Evolutionary conservation across 2,329 filamentous ascomycete species (phyloP).

Genomic region (Dactylellina drechsleri): DNA sequence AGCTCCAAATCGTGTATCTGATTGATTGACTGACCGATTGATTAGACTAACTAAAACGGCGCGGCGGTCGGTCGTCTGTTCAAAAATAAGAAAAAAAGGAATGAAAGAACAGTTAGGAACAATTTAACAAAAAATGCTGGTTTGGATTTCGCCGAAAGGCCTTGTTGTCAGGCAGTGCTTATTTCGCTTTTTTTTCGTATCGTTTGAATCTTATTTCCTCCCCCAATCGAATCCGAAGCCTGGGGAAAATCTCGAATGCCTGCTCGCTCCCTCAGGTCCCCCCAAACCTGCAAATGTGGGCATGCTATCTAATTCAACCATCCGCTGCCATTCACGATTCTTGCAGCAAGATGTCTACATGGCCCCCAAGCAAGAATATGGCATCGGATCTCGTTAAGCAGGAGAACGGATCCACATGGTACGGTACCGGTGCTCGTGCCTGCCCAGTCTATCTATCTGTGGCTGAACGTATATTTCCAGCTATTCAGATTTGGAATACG

Average conservation of each 20-base stretch:
- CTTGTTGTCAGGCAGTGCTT: conserved; percentile 1
- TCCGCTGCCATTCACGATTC: too few relatives aligned
- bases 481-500: conserved; percentile 10
- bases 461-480: conserved; percentile 29
- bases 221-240: conserved; percentile 43
- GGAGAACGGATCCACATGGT: not conserved
- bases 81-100: not conserved
- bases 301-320: not conserved
- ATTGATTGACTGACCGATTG: not conserved
- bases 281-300: conserved; percentile 5
- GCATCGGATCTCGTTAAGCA: conserved; percentile 19
- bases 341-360: conserved; percentile 11
- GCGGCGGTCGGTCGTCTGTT: not conserved
- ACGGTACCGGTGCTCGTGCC: not conserved
- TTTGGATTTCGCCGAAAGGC: conserved; percentile 53
- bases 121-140: conserved; percentile 41
- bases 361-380: conserved; percentile 18
- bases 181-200: conserved; percentile 11
- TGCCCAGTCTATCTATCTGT: conserved; percentile 27
- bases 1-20: too few relatives aligned
- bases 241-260: not conserved
- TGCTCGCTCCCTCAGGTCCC: not conserved
- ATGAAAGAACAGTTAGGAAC: conserved; percentile 34
- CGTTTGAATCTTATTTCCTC: conserved; percentile 38
- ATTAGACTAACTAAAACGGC: not conserved